Evolutionary conservation across 1,284 basidiomycete species (phyloP), one percentile per base, ranked within the genome.

Genomic region (Melampsora americana): DNA sequence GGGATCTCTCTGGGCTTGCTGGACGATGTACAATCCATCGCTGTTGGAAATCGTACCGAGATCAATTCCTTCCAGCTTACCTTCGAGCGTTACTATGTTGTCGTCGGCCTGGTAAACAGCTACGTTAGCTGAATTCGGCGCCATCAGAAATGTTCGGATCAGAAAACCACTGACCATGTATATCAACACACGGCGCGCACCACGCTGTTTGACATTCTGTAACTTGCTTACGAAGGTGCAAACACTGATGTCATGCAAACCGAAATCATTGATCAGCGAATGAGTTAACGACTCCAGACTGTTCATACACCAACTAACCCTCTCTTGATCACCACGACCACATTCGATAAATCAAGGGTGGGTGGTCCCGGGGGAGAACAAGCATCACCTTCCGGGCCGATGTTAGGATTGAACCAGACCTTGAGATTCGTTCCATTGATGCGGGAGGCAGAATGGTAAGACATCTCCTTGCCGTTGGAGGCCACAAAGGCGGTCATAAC

Each of bases 251-350:
- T 26, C 50, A 26, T 53, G 20, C 20, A 53, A 53, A 35, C 35
- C 35, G 35, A 35, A 35, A 35, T 35, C 35, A 35, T 4, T 35
- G 5, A 9, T 35, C 35, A 35, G 16, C 50, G 23, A 53, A 5
- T 20, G 6, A 53, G 50, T 14, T 1, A 53, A 53, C 16, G 16
- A 53, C 7, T 20, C 6, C 20, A 53, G 7, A 6, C 11, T 53
- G 2, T 9, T 14, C 2, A 56, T n/a, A n/a, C 6, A 3, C 23
- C 35, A 66, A 48, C 73, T 61, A 16, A 75, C 73, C 73, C 73
- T 53, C 73, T 44, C 5, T 65, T 65, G 66, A 75, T 69, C n/a
- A 75, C 5, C 6, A 76, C 60, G 9, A 76, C 44, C 64, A 50
- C 18, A 30, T 76, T 64, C 26, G 44, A 69, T 46, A 76, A 59